Percentiles rank a stretch among this genome's conserved stretches.
Evolutionary conservation across 2,329 filamentous ascomycete genomes (phyloP).

Genomic region (Neopestalotiopsis rosae): DNA sequence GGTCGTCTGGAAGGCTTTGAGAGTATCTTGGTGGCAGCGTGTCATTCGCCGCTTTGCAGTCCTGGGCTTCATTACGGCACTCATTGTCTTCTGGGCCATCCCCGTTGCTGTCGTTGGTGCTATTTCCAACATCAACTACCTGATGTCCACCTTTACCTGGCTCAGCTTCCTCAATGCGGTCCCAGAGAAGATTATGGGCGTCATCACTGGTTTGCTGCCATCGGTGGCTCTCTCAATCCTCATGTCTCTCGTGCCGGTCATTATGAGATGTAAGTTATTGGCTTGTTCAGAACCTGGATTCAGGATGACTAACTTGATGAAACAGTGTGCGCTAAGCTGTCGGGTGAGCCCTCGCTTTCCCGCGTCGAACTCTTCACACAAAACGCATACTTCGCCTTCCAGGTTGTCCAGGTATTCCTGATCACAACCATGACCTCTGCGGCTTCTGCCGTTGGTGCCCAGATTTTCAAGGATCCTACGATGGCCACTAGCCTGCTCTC

Average conservation of each 20-base stretch:
- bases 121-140: slow-evolving; percentile 81
- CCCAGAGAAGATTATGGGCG: slow-evolving; percentile 74
- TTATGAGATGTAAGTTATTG: slow-evolving; percentile 71
- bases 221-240: slow-evolving; percentile 79
- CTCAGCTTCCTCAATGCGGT: slow-evolving; percentile 74
- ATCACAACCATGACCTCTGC: slow-evolving; percentile 84
- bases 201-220: slow-evolving; percentile 85
- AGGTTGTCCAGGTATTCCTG: slow-evolving; percentile 90
- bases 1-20: slow-evolving; percentile 85
- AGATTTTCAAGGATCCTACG: slow-evolving; percentile 68
- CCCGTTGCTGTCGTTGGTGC: slow-evolving; percentile 80
- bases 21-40: slow-evolving; percentile 85
- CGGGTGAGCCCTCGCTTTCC: slow-evolving; percentile 80
- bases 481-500: slow-evolving; percentile 70
- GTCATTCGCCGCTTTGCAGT: slow-evolving; percentile 74
- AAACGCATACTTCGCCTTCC: slow-evolving; percentile 89
- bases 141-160: slow-evolving; percentile 67
- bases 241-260: slow-evolving; percentile 83
- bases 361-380: slow-evolving; percentile 88
- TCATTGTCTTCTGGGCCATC: slow-evolving; percentile 87
- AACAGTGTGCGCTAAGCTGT: slow-evolving; percentile 74
- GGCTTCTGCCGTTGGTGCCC: slow-evolving; percentile 70
- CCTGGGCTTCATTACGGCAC: slow-evolving; percentile 72
- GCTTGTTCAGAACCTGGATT: neutral
- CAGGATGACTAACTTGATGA: neutral